phyloP scores from a whole-genome alignment of 2,329 filamentous ascomycete genomes.

The Cryphonectria carpinicola region DNA sequence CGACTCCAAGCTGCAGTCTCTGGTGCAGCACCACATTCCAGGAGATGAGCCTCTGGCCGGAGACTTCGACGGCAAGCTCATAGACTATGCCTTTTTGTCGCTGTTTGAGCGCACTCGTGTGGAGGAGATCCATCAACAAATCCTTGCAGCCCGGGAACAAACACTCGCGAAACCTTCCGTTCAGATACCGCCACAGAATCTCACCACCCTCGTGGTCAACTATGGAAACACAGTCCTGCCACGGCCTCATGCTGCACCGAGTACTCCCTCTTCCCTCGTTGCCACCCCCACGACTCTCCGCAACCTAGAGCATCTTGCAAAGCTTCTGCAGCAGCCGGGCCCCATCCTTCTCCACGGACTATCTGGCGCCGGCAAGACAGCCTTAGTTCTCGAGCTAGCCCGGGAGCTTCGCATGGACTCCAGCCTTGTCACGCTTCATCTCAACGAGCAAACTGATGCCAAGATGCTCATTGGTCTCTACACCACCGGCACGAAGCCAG shows the following conservation, averaged over 20 bases:
- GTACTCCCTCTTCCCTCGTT: conserved; percentile 59
- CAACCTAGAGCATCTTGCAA: conserved; percentile 74
- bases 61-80: conserved; percentile 72
- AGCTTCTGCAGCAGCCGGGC: conserved; percentile 65
- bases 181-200: conserved; percentile 38
- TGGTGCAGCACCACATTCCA: conserved; percentile 69
- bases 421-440: conserved; percentile 87
- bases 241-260: conserved; percentile 55
- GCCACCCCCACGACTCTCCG: conserved; percentile 71
- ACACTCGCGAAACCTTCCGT: neutral
- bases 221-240: conserved; percentile 72
- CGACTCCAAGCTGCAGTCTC: conserved; percentile 75
- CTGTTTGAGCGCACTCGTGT: conserved; percentile 61
- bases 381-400: conserved; percentile 80
- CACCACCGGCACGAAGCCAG: conserved; percentile 82
- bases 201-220: conserved; percentile 65
- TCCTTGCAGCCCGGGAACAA: conserved; percentile 18
- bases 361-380: conserved; percentile 89
- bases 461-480: conserved; percentile 96
- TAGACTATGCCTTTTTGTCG: conserved; percentile 78
- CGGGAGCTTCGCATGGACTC: conserved; percentile 76
- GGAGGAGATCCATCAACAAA: conserved; percentile 47
- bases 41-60: conserved; percentile 64
- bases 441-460: conserved; percentile 98
- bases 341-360: conserved; percentile 83